Percentiles rank a stretch among this genome's conserved stretches.
Evolutionary conservation across 192 early-diverging fungal species (phyloP).

Genomic region (Neocallimastix lanati): DNA sequence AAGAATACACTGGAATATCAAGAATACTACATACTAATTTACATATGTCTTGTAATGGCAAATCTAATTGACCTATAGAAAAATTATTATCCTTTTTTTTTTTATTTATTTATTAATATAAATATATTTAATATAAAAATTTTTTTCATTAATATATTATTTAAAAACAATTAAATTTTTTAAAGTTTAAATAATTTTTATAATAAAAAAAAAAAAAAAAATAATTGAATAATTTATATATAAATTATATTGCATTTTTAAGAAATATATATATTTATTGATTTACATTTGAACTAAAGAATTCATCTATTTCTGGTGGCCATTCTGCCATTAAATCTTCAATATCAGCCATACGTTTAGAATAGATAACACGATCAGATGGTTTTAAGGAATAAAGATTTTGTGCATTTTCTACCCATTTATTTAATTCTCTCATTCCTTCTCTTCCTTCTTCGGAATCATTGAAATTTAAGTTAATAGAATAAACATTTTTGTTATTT

Average conservation of each 20-base stretch:
- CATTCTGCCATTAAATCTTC: conserved; percentile 41
- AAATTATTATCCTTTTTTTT: conserved; percentile 4
- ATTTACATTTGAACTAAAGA: background rate
- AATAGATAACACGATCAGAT: conserved; percentile 12
- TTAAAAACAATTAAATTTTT: no score
- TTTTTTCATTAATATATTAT: no score
- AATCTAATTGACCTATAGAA: conserved; percentile 21
- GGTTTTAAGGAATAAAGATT: conserved; percentile 29
- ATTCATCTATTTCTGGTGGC: conserved; percentile 24
- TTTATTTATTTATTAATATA: background rate
- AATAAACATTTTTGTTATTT: conserved; percentile 2
- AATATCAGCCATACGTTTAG: conserved; percentile 31
- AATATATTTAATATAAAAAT: no score
- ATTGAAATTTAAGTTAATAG: background rate
- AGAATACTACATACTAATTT: conserved; percentile 18
- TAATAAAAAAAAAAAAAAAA: no score
- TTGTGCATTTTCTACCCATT: conserved; percentile 31
- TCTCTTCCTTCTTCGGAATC: background rate
- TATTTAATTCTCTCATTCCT: conserved; percentile 16
- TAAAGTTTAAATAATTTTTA: no score
- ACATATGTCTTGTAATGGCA: conserved; percentile 18
- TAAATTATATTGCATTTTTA: no score
- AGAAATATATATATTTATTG: conserved; percentile 13
- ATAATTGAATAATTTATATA: no score
- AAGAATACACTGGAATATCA: conserved; percentile 24